phyloP scores from a whole-genome alignment of 2,329 filamentous ascomycete species.

The Alternaria angustiovoidea region DNA sequence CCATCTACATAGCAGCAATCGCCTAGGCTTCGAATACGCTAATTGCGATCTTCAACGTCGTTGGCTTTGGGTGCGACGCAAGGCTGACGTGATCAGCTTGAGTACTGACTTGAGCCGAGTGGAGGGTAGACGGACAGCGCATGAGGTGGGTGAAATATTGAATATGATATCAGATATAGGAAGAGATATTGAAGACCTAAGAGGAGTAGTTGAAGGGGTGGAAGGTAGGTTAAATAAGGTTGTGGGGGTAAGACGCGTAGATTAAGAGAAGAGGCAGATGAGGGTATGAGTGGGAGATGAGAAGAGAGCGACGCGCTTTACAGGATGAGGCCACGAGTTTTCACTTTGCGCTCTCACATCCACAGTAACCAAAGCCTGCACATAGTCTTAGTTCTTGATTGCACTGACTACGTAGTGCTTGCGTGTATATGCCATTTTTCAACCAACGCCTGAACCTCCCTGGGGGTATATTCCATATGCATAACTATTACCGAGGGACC shows the following conservation, averaged over 20 bases:
- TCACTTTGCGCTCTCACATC: not conserved
- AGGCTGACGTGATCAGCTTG: constrained; percentile 47
- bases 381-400: not conserved
- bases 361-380: not conserved
- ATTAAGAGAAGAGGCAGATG: constrained; percentile 9
- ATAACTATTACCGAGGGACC: constrained; percentile 1
- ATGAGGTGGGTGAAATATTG: constrained; percentile 38
- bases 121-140: constrained; percentile 50
- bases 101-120: constrained; percentile 48
- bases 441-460: not conserved
- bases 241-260: constrained; percentile 33
- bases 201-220: constrained; percentile 18
- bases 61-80: constrained; percentile 49
- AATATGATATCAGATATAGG: constrained; percentile 30
- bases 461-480: constrained; percentile 10
- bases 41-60: constrained; percentile 46
- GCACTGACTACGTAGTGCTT: not conserved
- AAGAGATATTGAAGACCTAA: constrained; percentile 29
- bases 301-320: not conserved
- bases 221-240: constrained; percentile 31
- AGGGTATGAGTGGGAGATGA: not conserved
- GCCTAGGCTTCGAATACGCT: constrained; percentile 42
- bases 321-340: not conserved
- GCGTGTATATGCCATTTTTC: not conserved
- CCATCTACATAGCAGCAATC: constrained; percentile 32